Conservation (phyloP, 164 flowering plant species). For the Chimonanthus salicifolius region DNA sequence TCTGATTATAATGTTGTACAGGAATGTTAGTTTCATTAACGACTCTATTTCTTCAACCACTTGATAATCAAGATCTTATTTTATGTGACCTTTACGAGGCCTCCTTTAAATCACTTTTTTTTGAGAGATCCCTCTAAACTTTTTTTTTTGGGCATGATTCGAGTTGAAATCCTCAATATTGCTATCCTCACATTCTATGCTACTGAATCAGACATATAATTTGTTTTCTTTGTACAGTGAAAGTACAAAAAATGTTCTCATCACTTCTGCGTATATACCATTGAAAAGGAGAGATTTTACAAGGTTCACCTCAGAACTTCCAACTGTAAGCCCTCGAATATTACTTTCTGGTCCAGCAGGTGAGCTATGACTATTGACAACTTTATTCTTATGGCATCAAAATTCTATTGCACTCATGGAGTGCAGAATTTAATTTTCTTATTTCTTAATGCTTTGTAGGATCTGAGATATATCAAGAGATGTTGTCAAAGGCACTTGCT, state of each 20-base stretch:
- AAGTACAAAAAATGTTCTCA: conserved; percentile 70
- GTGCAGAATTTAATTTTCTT: background rate
- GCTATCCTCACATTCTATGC: background rate
- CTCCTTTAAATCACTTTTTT: too few relatives aligned
- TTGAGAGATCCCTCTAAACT: background rate
- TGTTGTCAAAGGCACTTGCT: conserved; percentile 85
- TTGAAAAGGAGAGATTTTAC: conserved; percentile 63
- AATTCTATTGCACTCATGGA: background rate
- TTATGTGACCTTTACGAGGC: background rate
- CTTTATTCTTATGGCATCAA: background rate
- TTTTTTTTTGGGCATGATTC: background rate
- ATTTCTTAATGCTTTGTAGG: conserved; percentile 32
- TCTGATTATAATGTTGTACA: background rate
- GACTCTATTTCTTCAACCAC: too few relatives aligned
- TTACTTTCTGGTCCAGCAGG: conserved; percentile 90
- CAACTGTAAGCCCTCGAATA: conserved; percentile 74
- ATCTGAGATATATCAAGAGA: conserved; percentile 91
- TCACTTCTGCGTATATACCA: conserved; percentile 71
- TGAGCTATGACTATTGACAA: conserved; percentile 14
- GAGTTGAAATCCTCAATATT: background rate
- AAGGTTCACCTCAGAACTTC: conserved; percentile 65
- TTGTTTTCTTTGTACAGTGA: conserved; percentile 39
- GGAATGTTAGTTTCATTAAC: background rate
- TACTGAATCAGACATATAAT: background rate
- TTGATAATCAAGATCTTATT: too few relatives aligned